Base-by-base conservation (phyloP, 1,284 basidiomycete genomes). In the Malassezia cuniculi region DNA sequence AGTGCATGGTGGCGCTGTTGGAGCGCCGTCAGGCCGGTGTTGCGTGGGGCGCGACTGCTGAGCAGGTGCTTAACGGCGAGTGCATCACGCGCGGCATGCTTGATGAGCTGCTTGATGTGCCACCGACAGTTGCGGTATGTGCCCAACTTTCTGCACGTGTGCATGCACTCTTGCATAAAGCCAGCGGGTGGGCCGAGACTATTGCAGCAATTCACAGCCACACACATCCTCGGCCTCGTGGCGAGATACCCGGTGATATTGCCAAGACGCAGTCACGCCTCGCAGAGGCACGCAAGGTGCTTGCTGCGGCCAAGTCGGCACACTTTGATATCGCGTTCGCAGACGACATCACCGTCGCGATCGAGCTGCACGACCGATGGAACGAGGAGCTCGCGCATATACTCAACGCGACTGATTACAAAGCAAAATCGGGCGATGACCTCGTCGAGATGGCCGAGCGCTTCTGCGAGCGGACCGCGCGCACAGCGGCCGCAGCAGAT, bases 321-420 rank as follows among this genome's bases (percentile, higher is more conserved):
- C 48, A 46, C 12, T 28, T 60, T 18, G 39, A 44, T 10, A 17
- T 60, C 16, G 47, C 50, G 8, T 36, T 41, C 25, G 41, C 44
- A 1, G 25, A 37, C 2, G 50, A 50, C 3, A 36, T 60, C 20
- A 43, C 41, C 12, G 35, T 30, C 12, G 55, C 48, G 8, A 36
- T 60, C 10, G 36, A 42, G 6, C 27, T 55, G 31, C 52, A 56
- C 35, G 57, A 60, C 27, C 38, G 32, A 0, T 60, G 57, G 57
- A 40, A 47, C 17, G 32, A 25, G 10, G 37, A 43, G 22, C 32
- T 45, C n/a, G 36, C 31, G 10, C 32, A 27, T 8, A 39, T 45
- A 6, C 28, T 45, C 32, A 36, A 28, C 21, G 16, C 29, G 19
- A 10, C 15, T 11, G 10, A 8, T 6, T 27, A 10, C 27, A 20